Evolutionary conservation across 2,329 filamentous ascomycete genomes (phyloP).

Genomic region (Chaetomium sp.): DNA sequence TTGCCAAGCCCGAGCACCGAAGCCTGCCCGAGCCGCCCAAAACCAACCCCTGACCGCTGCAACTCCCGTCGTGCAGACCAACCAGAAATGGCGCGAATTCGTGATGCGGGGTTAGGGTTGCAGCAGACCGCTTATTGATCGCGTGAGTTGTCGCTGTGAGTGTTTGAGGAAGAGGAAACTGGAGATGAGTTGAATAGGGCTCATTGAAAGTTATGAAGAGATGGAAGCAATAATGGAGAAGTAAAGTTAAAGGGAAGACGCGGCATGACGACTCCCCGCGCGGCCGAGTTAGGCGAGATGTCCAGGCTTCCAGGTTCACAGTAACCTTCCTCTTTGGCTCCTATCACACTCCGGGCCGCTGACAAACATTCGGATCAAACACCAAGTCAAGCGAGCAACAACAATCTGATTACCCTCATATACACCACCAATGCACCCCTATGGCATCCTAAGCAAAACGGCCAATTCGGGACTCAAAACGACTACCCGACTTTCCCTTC

Average conservation of each 20-base stretch:
- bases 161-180: not conserved
- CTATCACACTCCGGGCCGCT: no score
- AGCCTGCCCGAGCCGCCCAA: not conserved
- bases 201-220: no score
- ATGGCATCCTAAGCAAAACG: conserved; percentile 4
- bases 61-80: not conserved
- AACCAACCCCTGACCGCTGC: not conserved
- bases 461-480: conserved; percentile 4
- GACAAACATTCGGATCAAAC: not conserved
- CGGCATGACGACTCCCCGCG: no score
- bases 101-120: conserved; percentile 6
- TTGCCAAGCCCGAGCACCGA: not conserved
- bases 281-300: no score
- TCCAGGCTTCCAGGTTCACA: no score
- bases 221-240: no score
- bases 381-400: not conserved
- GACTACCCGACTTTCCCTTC: conserved; percentile 8
- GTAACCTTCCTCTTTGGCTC: no score
- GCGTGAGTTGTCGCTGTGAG: not conserved
- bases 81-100: not conserved
- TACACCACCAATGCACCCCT: conserved; percentile 18
- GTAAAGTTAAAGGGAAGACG: no score
- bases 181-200: no score
- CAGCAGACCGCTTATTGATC: not conserved
- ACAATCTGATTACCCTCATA: not conserved